Evolutionary conservation across 805 yeast genomes (phyloP).

Genomic region (Wickerhamiella nectarea): DNA sequence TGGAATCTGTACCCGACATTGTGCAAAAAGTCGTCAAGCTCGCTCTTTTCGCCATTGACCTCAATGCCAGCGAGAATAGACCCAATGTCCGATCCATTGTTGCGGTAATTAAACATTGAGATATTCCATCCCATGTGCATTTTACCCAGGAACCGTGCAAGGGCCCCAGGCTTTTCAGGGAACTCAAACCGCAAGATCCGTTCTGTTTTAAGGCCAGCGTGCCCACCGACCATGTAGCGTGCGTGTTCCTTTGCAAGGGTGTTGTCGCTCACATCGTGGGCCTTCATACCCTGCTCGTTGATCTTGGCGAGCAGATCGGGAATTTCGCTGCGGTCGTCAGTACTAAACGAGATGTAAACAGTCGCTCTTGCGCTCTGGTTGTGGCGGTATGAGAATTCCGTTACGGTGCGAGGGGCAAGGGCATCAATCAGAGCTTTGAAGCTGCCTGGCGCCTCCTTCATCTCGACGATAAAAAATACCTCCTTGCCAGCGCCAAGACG

Average conservation of each 20-base stretch:
- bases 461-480: slow-evolving; percentile 76
- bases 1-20: slow-evolving; percentile 60
- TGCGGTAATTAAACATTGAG: slow-evolving; percentile 89
- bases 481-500: slow-evolving; percentile 97
- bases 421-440: slow-evolving; percentile 63
- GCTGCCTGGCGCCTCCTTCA: slow-evolving; percentile 89
- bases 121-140: slow-evolving; percentile 78
- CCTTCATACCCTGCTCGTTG: slow-evolving; percentile 51
- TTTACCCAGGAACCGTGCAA: slow-evolving; percentile 60
- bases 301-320: slow-evolving; percentile 46
- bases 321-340: slow-evolving; percentile 60
- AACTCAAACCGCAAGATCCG: slow-evolving; percentile 75
- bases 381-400: slow-evolving; percentile 87
- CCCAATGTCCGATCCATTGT: slow-evolving; percentile 91
- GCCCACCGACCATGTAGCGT: slow-evolving; percentile 91
- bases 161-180: slow-evolving; percentile 96
- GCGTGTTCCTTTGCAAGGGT: slow-evolving; percentile 95
- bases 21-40: slow-evolving; percentile 53
- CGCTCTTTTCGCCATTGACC: slow-evolving; percentile 39
- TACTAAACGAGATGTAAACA: slow-evolving; percentile 80
- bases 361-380: slow-evolving; percentile 41
- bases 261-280: slow-evolving; percentile 76
- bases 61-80: slow-evolving; percentile 86
- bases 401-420: slow-evolving; percentile 76
- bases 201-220: slow-evolving; percentile 59